Base-by-base conservation (phyloP, 2,329 filamentous ascomycete genomes). In the Exophiala calicioides region DNA sequence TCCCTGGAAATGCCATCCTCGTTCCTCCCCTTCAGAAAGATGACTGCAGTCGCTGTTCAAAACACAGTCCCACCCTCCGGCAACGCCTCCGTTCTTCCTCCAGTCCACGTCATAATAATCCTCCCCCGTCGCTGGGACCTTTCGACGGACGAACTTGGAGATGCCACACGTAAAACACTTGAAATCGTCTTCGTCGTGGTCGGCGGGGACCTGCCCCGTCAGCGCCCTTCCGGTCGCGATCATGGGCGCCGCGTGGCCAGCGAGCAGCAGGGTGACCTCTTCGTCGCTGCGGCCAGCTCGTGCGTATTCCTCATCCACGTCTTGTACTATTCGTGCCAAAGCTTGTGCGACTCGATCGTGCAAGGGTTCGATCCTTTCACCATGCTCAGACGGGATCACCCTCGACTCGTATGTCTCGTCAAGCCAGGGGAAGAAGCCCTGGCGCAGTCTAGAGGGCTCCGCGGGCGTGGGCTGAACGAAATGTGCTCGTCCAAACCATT, bases 401-500 rank as follows among this genome's bases (percentile, higher is more conserved):
- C 85, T 79, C 33, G 64, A 69, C 63, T 90, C 85, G 35, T 59
- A 59, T 20, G 62, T 62, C 10, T 68, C 50, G 18, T 61, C 65
- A 34, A 77, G 60, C 52, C 69, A 73, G 21, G 79, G 67, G 21
- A 84, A 82, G 65, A 95, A 95, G 54, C 88, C 77, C 15, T 66
- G 65, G 50, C 79, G 77, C 51, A 98, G 76, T 24, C 78, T 71
- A 20, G 74, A 60, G 10, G 84, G 71, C 3, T 79, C 68, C 2
- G 89, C 88, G 2, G 91, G 89, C 12, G 78, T 76, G 0, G 93
- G 93, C 62, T 97, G 93, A 44, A 86, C 78, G 67, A 95, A 96
- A 50, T 82, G 82, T 12, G 90, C 89, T 36, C 81, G 77, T 19
- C 93, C 93, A 65, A 93, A 97, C 85, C 93, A 97, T 72, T 98